A percentile compares a stretch with the other conserved stretches of the same genome.
Conservation (phyloP, 148 eudicot genomes). For the Oxyria digyna region DNA sequence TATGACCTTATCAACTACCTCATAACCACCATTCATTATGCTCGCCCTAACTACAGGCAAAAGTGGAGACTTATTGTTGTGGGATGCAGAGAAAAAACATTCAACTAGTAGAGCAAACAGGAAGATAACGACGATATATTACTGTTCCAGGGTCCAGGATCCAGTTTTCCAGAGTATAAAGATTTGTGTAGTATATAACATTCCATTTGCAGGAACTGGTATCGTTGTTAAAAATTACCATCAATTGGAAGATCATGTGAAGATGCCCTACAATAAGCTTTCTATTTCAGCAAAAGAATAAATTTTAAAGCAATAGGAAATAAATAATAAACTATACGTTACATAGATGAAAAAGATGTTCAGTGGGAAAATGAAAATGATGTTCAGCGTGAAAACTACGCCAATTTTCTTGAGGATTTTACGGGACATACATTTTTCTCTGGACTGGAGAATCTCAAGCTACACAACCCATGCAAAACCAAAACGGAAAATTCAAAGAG, state of each 20-base stretch:
- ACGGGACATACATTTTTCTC: not conserved
- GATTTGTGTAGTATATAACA: not conserved
- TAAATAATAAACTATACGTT: not conserved
- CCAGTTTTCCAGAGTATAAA: slow-evolving; percentile 4
- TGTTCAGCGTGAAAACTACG: too few relatives aligned
- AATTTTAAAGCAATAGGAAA: not conserved
- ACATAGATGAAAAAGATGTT: not conserved
- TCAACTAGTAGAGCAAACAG: not conserved
- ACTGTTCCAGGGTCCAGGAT: not conserved
- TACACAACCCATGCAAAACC: not conserved
- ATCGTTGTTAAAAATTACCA: not conserved
- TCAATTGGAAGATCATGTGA: not conserved
- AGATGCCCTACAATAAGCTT: not conserved
- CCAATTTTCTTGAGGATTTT: not conserved
- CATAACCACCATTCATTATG: not conserved
- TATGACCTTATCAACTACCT: not conserved
- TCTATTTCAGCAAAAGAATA: not conserved
- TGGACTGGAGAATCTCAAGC: not conserved
- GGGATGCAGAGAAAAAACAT: not conserved
- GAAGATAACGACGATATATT: not conserved
- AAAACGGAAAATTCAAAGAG: not conserved
- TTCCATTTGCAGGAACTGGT: not conserved
- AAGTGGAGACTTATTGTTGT: not conserved
- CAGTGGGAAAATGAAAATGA: too few relatives aligned
- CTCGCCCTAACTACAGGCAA: not conserved